Percentiles rank a stretch among this genome's conserved stretches.
Conservation (phyloP, 129 eudicot genomes). For the Arctium minus region DNA sequence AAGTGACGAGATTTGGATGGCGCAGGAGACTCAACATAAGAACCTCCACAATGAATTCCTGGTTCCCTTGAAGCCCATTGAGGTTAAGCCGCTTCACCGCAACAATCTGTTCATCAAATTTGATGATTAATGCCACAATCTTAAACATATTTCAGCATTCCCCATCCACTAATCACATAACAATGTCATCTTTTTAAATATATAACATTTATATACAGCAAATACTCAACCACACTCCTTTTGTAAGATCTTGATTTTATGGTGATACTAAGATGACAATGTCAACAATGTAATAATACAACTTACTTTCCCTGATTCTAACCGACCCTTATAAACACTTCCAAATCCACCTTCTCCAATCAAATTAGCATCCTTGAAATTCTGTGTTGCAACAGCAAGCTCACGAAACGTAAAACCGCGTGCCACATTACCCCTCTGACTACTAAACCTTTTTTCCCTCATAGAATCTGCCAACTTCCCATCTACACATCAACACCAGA, state of each 20-base stretch:
- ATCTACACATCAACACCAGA: constrained; percentile 26
- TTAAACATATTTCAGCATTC: neutral
- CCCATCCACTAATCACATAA: neutral
- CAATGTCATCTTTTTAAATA: neutral
- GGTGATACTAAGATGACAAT: neutral
- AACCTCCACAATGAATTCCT: constrained; percentile 86
- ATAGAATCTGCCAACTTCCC: constrained; percentile 33
- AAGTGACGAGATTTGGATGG: constrained; percentile 78
- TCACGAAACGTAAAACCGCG: constrained; percentile 71
- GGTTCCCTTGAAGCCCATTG: constrained; percentile 76
- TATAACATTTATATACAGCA: neutral
- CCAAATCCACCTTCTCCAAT: constrained; percentile 96
- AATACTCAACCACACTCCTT: neutral
- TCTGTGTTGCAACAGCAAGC: constrained; percentile 75
- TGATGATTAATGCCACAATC: constrained; percentile 12
- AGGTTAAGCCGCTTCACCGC: constrained; percentile 82
- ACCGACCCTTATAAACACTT: constrained; percentile 81
- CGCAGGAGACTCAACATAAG: constrained; percentile 83
- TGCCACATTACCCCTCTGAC: constrained; percentile 50
- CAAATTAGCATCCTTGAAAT: constrained; percentile 73
- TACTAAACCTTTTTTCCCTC: constrained; percentile 36
- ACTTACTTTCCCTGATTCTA: constrained; percentile 69
- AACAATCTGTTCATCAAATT: constrained; percentile 52
- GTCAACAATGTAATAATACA: neutral
- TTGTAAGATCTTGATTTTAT: neutral